A percentile compares a stretch with the other conserved stretches of the same genome.
Conservation (phyloP, 2,329 filamentous ascomycete species). For the Scedosporium aurantiacum region DNA sequence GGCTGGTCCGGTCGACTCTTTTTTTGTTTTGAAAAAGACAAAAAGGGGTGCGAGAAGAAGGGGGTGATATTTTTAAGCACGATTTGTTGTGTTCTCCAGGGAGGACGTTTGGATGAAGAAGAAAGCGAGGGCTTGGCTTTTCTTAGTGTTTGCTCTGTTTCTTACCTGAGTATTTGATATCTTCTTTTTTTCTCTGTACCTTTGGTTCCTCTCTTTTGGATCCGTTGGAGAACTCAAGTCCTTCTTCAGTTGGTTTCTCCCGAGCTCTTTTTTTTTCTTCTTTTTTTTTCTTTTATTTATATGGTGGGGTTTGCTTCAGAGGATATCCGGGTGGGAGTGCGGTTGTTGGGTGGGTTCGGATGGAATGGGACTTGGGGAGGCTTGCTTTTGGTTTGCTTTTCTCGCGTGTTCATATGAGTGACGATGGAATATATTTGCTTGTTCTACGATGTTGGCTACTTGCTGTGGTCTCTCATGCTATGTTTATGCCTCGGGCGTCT, state of each 20-base stretch:
- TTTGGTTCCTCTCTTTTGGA: too few relatives aligned
- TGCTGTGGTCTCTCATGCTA: background rate
- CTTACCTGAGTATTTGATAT: too few relatives aligned
- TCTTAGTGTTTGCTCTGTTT: too few relatives aligned
- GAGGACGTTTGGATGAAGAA: too few relatives aligned
- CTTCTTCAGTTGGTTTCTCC: background rate
- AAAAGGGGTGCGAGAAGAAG: background rate
- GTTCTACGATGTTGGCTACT: background rate
- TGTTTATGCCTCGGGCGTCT: too few relatives aligned
- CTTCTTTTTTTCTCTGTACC: too few relatives aligned
- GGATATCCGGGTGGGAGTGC: background rate
- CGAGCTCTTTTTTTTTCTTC: background rate
- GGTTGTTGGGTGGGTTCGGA: background rate
- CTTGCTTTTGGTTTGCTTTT: background rate
- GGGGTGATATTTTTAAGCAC: too few relatives aligned
- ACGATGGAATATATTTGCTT: constrained; percentile 1
- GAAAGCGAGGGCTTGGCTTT: too few relatives aligned
- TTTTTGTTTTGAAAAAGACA: background rate
- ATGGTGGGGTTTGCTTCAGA: background rate
- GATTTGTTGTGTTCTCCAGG: too few relatives aligned
- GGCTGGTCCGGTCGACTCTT: background rate
- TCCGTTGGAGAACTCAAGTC: too few relatives aligned
- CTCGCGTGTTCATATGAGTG: background rate
- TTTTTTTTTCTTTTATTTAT: background rate
- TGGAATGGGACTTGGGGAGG: background rate